A percentile compares a stretch with the other conserved stretches of the same genome.
Evolutionary conservation across 1,284 basidiomycete species (phyloP).

Genomic region (Paramarasmius palmivorus): DNA sequence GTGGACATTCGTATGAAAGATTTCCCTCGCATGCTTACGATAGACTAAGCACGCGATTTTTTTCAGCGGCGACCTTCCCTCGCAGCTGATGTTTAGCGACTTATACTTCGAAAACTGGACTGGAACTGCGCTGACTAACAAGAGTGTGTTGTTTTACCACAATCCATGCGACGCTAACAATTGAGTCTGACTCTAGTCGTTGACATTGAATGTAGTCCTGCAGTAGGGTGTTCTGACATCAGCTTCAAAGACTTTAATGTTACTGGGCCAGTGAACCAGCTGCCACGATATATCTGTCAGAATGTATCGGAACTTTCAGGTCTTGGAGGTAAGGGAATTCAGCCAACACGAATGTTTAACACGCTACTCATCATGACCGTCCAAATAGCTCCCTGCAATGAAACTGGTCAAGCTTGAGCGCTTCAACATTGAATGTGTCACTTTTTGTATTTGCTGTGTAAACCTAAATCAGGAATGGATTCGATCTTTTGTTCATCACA

Average conservation of each 20-base stretch:
- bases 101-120: constrained; percentile 48
- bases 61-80: constrained; percentile 49
- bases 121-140: constrained; percentile 46
- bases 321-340: constrained; percentile 33
- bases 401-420: background rate
- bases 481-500: no score
- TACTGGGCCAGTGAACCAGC: constrained; percentile 33
- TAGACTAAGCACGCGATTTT: background rate
- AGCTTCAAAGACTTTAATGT: constrained; percentile 45
- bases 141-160: constrained; percentile 32
- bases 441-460: no score
- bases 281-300: constrained; percentile 36
- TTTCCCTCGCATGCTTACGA: background rate
- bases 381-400: background rate
- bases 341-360: no score
- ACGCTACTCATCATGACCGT: background rate
- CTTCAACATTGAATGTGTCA: no score
- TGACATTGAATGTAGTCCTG: constrained; percentile 54
- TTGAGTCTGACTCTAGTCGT: constrained; percentile 38
- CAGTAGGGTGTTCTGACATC: constrained; percentile 48
- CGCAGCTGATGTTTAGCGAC: constrained; percentile 47
- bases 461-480: no score
- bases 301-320: constrained; percentile 46
- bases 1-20: constrained; percentile 44
- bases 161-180: background rate